Evolutionary conservation across 2,329 filamentous ascomycete species (phyloP), one percentile per base, ranked within the genome.

Genomic region (Lithohypha guttulata): DNA sequence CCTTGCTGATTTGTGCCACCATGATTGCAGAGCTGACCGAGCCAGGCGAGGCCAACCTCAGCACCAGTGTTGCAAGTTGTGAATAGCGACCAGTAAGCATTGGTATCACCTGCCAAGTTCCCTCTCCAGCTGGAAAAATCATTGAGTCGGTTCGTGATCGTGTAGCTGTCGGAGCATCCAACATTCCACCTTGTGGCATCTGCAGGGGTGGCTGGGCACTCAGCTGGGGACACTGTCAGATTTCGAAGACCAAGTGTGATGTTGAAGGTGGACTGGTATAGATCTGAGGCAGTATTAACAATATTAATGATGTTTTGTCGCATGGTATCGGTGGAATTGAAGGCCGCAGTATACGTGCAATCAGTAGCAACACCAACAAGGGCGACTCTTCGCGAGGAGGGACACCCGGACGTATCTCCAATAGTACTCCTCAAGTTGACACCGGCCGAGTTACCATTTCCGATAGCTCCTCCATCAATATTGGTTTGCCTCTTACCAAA

Each of bases 231-330:
- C 45, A 95, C 75, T 20, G 85, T 82, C 38, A 98, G 62, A 55
- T 94, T 93, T 50, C 80, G 77, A 44, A 98, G 75, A 29, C 86
- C 91, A 23, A 98, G 75, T 0, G 87, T 89, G 52, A 98, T 89
- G 60, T 95, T 95, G 66, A 98, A 96, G 6, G 83, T 83, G 51
- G 71, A 76, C 59, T 98, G 91, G 55, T 91, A 98, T 7, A 95
- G 64, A 45, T 78, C 75, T 2, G 89, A 95, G 1, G 91, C 91
- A 30, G 77, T 70, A 62, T 93, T 95, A 58, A 98, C 81, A 56
- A 84, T 71, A 37, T 68, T 70, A 51, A 98, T 86, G 46, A 98
- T 73, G 56, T 91, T 91, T 45, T 72, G 59, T 41, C 79, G 72
- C 17, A 80, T 73, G n/a, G 74, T 66, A 35, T 74, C 67, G 29